Evolutionary conservation across 345 rosid genomes (phyloP), one percentile per base, ranked within the genome.

Genomic region (Pugionium cornutum): DNA sequence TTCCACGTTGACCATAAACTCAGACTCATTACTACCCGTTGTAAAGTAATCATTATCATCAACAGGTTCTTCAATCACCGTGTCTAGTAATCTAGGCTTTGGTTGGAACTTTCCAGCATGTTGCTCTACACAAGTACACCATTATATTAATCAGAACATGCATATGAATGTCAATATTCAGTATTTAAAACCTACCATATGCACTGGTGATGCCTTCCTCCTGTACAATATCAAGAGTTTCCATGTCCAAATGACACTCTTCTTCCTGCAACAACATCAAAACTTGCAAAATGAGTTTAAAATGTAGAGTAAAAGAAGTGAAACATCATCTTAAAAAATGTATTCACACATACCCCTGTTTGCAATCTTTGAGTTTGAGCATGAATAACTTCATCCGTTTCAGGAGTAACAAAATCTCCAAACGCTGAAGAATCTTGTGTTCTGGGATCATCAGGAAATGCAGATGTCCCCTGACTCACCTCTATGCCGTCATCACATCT

Each of bases 81-180:
- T 72, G 11, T 76, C 76, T 47, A 75, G 73, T 64, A 73, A 5
- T 72, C 79, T 75, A 34, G 78, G 80, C 66, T 79, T 76, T 65
- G 88, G 81, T 59, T 78, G 78, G 57, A 73, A 67, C 70, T 85
- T 81, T 61, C 80, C 78, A 51, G 62, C 44, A 41, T 51, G 68
- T 53, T 55, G 47, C 64, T 79, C 88, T 73, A 73, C 58, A 53
- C 5, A 53, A 7, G 18, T 9, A 40, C 36, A 29, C 1, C 68
- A 45, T 25, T 31, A 50, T 34, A 34, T 35, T 53, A 7, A 41
- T n/a, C 52, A 63, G 30, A 63, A 40, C 25, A 32, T 9, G 28
- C 53, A 72, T 2, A 43, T 11, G 7, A 33, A 57, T 33, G 11
- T 57, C 32, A 5, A 54, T 18, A 42, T 42, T 51, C 46, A 58